Percentiles rank a stretch among this genome's conserved stretches.
phyloP scores from a whole-genome alignment of 176 grass and related monocot species.

The Puccinellia tenuiflora region DNA sequence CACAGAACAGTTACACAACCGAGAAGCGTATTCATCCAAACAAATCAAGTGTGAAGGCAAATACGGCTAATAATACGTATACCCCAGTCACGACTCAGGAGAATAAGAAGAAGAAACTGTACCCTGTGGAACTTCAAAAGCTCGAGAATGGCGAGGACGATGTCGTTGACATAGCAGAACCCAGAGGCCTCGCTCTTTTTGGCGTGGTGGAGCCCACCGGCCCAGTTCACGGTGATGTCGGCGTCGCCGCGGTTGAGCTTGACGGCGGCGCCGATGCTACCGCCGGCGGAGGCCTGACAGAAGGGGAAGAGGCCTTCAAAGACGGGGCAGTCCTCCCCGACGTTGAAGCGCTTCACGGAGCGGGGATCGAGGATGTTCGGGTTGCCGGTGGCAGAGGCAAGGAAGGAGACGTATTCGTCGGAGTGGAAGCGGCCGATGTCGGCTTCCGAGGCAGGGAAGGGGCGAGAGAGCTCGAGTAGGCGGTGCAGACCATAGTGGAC shows the following conservation, averaged over 20 bases:
- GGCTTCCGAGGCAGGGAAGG: slow-evolving; percentile 51
- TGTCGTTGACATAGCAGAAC: slow-evolving; percentile 91
- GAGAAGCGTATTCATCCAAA: too few relatives aligned
- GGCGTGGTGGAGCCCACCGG: slow-evolving; percentile 84
- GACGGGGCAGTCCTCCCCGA: slow-evolving; percentile 88
- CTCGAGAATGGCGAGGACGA: slow-evolving; percentile 85
- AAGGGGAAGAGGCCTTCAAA: slow-evolving; percentile 85
- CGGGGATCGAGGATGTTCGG: slow-evolving; percentile 14
- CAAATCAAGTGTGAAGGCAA: background rate
- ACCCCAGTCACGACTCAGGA: background rate
- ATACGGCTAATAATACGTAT: background rate
- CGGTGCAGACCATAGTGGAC: slow-evolving; percentile 90
- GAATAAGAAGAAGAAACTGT: background rate
- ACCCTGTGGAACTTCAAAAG: slow-evolving; percentile 83
- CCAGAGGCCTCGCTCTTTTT: slow-evolving; percentile 87
- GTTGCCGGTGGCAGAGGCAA: slow-evolving; percentile 48
- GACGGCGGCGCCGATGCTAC: slow-evolving; percentile 76
- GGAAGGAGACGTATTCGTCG: slow-evolving; percentile 70
- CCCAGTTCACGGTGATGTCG: slow-evolving; percentile 90
- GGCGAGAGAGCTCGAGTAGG: slow-evolving; percentile 66
- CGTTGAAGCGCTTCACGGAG: slow-evolving; percentile 71
- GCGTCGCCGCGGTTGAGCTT: slow-evolving; percentile 77
- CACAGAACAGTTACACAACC: slow-evolving; percentile 14
- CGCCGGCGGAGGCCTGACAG: slow-evolving; percentile 76
- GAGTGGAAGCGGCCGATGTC: slow-evolving; percentile 86